Percentiles rank a stretch among this genome's conserved stretches.
Conservation (phyloP, 1,284 basidiomycete genomes). For the Puccinia novopanici region DNA sequence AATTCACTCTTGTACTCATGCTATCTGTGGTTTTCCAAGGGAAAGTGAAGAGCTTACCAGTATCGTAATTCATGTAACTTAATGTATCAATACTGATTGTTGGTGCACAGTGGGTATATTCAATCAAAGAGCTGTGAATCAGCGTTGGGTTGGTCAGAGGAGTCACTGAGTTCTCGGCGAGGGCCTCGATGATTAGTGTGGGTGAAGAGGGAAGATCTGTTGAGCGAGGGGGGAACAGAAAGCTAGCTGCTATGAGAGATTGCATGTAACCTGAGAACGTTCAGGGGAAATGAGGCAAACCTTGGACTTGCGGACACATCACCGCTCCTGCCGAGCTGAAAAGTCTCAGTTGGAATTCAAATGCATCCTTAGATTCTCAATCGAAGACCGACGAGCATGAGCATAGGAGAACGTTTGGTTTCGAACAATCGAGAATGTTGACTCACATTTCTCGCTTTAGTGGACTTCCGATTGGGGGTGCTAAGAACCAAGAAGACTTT, state of each 20-base stretch:
- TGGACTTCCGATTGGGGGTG: slow-evolving; percentile 17
- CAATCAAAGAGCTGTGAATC: slow-evolving; percentile 10
- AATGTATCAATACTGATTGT: slow-evolving; percentile 40
- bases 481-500: slow-evolving; percentile 20
- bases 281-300: background rate
- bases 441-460: slow-evolving; percentile 16
- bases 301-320: slow-evolving; percentile 11
- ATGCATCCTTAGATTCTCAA: slow-evolving; percentile 12
- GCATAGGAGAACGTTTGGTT: too few species aligned
- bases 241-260: background rate
- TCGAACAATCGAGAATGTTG: too few species aligned
- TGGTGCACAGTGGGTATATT: slow-evolving; percentile 33
- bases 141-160: background rate
- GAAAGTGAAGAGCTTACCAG: slow-evolving; percentile 10
- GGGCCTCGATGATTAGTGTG: slow-evolving; percentile 40
- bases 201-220: slow-evolving; percentile 42
- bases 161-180: slow-evolving; percentile 35
- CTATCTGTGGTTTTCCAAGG: background rate
- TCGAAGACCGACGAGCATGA: background rate
- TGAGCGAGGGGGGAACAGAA: background rate
- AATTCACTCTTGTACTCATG: background rate
- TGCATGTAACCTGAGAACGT: background rate
- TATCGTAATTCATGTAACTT: slow-evolving; percentile 46
- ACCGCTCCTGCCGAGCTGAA: slow-evolving; percentile 18
- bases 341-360: slow-evolving; percentile 41